Evolutionary conservation across 2,329 filamentous ascomycete species (phyloP).

Genomic region (Trichoderma sp.): DNA sequence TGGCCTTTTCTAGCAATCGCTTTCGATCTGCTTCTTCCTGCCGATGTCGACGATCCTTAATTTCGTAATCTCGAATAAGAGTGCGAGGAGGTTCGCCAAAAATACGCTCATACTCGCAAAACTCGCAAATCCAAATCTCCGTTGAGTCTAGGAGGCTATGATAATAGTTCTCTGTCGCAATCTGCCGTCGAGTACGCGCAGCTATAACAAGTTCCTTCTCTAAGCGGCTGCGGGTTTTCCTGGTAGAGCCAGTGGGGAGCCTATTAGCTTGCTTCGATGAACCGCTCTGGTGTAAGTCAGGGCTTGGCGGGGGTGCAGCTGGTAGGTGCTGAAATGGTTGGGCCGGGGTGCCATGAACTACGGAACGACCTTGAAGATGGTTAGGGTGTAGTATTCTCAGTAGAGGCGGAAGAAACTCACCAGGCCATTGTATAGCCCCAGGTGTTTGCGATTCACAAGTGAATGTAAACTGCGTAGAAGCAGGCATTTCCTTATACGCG

Average conservation of each 20-base stretch:
- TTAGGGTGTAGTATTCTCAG: background rate
- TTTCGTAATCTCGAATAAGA: slow-evolving; percentile 87
- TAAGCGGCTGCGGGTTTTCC: slow-evolving; percentile 61
- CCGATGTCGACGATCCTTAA: slow-evolving; percentile 83
- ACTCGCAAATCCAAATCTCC: slow-evolving; percentile 93
- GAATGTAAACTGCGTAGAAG: slow-evolving; percentile 91
- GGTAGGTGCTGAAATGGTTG: background rate
- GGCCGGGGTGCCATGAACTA: slow-evolving; percentile 3
- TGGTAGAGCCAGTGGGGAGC: slow-evolving; percentile 35
- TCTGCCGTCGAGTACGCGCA: slow-evolving; percentile 71
- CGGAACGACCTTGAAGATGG: background rate
- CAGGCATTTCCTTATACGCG: slow-evolving; percentile 57
- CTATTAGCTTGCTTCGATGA: slow-evolving; percentile 33
- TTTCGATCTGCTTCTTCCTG: slow-evolving; percentile 83
- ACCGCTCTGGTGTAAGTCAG: slow-evolving; percentile 33
- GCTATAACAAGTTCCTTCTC: slow-evolving; percentile 71
- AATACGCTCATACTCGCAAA: slow-evolving; percentile 96
- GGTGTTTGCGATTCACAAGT: slow-evolving; percentile 89
- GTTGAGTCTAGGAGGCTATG: slow-evolving; percentile 66
- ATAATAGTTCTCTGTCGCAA: slow-evolving; percentile 73
- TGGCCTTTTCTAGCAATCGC: slow-evolving; percentile 83
- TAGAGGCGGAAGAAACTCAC: slow-evolving; percentile 33
- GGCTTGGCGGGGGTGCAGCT: background rate
- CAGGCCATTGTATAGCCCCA: slow-evolving; percentile 73
- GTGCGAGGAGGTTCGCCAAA: slow-evolving; percentile 84